Percentiles rank a stretch among this genome's conserved stretches.
phyloP scores from a whole-genome alignment of 163 green algal genomes.

The Scenedesmus sp. region DNA sequence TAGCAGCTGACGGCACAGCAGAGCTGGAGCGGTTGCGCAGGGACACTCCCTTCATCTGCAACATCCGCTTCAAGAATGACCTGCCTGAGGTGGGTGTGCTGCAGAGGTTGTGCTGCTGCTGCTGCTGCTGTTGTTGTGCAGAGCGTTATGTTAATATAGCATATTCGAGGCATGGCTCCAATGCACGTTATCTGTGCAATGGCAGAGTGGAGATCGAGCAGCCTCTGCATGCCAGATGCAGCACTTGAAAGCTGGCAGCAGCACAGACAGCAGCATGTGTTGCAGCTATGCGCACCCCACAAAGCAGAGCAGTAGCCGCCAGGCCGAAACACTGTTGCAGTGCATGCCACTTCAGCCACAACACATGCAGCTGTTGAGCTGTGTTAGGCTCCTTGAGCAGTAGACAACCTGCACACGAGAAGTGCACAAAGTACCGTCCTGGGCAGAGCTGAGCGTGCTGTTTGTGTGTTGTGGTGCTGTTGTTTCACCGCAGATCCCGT shows the following conservation, averaged over 20 bases:
- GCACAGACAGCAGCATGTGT: background rate
- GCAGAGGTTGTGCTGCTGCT: background rate
- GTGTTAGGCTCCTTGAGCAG: background rate
- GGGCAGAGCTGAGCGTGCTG: background rate
- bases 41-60: conserved; percentile 85
- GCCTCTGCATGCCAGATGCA: background rate
- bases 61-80: conserved; percentile 85
- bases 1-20: conserved; percentile 37
- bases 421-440: background rate
- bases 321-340: background rate
- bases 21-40: conserved; percentile 66
- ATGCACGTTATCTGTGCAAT: background rate
- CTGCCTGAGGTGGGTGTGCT: conserved; percentile 76
- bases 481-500: background rate
- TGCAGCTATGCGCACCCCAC: background rate
- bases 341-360: background rate
- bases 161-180: background rate
- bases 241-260: background rate
- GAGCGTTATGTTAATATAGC: background rate
- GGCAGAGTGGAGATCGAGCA: too few relatives aligned
- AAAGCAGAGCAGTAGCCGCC: background rate
- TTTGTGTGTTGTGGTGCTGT: background rate
- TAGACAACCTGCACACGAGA: background rate
- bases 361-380: background rate
- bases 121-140: background rate